Percentiles rank a stretch among this genome's conserved stretches.
These are phyloP conservation scores for Epichloe gansuensis DNA, from an alignment of 2,329 filamentous ascomycete species.

Conservation along the genomic window DNA sequence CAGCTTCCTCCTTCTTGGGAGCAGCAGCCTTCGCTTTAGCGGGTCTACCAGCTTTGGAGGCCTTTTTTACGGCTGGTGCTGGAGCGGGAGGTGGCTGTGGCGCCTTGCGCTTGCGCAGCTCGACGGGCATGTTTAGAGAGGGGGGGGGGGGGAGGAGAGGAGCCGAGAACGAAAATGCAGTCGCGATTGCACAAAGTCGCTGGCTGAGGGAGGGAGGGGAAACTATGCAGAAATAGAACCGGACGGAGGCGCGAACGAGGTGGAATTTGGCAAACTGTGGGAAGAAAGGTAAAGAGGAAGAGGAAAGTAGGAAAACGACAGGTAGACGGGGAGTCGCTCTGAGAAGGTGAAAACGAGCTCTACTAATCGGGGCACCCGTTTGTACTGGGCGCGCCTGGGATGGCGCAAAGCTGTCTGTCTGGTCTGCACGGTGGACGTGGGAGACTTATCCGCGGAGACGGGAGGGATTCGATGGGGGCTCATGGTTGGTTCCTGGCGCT, in stretches of 20 bases:
- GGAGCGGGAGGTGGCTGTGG: constrained; percentile 33
- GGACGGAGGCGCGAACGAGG: neutral
- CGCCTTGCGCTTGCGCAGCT: constrained; percentile 50
- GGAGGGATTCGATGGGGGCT: neutral
- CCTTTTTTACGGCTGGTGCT: constrained; percentile 31
- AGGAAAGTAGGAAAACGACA: constrained; percentile 4
- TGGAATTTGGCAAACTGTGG: neutral
- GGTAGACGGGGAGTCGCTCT: neutral
- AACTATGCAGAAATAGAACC: neutral
- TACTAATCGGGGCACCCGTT: neutral
- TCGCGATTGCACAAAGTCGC: neutral
- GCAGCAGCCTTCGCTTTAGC: constrained; percentile 18
- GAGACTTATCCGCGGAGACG: neutral
- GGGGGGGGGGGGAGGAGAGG: too few relatives aligned
- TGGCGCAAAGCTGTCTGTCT: neutral
- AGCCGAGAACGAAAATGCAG: neutral
- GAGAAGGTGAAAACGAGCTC: constrained; percentile 8
- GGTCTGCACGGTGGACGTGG: neutral
- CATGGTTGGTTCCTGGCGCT: neutral
- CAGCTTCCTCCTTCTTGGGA: constrained; percentile 12
- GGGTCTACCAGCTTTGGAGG: constrained; percentile 24
- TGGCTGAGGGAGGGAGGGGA: neutral
- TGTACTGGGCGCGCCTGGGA: neutral
- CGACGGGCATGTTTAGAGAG: constrained; percentile 37
- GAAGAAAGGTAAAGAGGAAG: constrained; percentile 5